A percentile compares a stretch with the other conserved stretches of the same genome.
These are phyloP conservation scores for Neofusicoccum cordaticola DNA, from an alignment of 2,329 filamentous ascomycete genomes.

Conservation along the genomic window DNA sequence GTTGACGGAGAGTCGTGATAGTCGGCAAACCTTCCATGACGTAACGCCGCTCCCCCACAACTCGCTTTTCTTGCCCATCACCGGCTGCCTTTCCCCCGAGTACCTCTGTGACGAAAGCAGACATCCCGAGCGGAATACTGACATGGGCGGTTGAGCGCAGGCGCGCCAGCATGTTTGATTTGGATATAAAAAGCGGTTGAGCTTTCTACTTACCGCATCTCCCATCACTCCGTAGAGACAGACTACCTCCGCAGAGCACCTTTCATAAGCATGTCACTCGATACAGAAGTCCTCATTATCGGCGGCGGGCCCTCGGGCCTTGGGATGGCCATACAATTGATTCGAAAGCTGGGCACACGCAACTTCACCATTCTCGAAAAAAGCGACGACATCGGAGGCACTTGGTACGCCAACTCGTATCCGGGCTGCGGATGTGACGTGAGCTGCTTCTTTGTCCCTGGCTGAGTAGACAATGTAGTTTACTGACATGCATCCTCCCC, in stretches of 20 bases:
- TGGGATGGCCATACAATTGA: conserved; percentile 47
- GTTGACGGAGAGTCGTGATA: neutral
- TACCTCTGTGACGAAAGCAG: neutral
- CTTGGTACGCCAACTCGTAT: conserved; percentile 34
- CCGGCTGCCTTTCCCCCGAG: neutral
- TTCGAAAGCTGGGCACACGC: conserved; percentile 37
- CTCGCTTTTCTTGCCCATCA: neutral
- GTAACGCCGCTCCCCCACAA: neutral
- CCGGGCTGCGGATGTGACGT: conserved; percentile 36
- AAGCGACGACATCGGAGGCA: conserved; percentile 36
- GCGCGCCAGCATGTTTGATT: neutral
- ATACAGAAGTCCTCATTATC: conserved; percentile 47
- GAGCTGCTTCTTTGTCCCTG: neutral
- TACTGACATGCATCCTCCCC: neutral
- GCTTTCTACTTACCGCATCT: neutral
- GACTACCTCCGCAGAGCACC: neutral
- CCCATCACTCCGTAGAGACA: neutral
- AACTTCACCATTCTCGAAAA: conserved; percentile 48
- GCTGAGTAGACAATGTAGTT: neutral
- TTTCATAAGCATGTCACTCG: neutral
- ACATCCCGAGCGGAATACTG: neutral
- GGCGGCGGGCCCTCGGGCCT: conserved; percentile 51
- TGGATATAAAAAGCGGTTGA: neutral
- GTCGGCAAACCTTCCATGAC: neutral
- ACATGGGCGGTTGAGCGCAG: neutral